A percentile compares a stretch with the other conserved stretches of the same genome.
Evolutionary conservation across 257 asterid genomes (phyloP).

Genomic region (Salvia hispanica): DNA sequence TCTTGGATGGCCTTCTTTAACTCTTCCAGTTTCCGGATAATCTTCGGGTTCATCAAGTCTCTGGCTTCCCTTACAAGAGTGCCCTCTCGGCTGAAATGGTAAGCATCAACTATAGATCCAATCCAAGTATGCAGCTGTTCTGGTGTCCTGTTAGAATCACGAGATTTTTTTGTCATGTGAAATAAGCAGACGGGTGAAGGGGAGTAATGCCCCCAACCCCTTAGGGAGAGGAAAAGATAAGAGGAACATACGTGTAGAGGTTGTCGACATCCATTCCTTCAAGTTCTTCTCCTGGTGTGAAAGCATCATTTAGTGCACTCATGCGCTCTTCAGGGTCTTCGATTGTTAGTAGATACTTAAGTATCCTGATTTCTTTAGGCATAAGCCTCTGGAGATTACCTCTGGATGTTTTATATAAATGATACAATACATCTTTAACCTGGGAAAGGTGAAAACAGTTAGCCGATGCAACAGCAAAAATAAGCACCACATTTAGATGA

Average conservation of each 20-base stretch:
- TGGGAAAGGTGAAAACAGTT: slow-evolving; percentile 28
- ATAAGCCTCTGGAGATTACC: slow-evolving; percentile 86
- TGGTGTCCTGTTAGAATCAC: slow-evolving; percentile 65
- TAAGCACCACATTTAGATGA: neutral
- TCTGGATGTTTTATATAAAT: slow-evolving; percentile 66
- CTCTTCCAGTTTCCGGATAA: slow-evolving; percentile 66
- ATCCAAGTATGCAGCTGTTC: slow-evolving; percentile 69
- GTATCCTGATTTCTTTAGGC: slow-evolving; percentile 92
- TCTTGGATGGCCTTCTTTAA: slow-evolving; percentile 66
- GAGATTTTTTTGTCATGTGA: neutral
- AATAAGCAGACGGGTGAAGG: neutral
- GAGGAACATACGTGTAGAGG: slow-evolving; percentile 74
- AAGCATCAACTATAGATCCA: slow-evolving; percentile 69
- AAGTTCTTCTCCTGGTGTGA: slow-evolving; percentile 89
- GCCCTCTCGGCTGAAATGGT: slow-evolving; percentile 77
- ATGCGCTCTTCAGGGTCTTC: slow-evolving; percentile 82
- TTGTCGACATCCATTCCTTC: slow-evolving; percentile 70
- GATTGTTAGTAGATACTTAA: slow-evolving; percentile 75
- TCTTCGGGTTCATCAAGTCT: slow-evolving; percentile 77
- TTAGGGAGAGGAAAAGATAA: neutral
- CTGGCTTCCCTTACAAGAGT: slow-evolving; percentile 76
- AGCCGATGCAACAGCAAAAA: neutral
- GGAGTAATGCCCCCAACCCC: no score
- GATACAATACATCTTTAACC: slow-evolving; percentile 84
- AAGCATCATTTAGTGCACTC: slow-evolving; percentile 78